A percentile compares a stretch with the other conserved stretches of the same genome.
Evolutionary conservation across 306 rosid genomes (phyloP).

Genomic region (Purshia tridentata): DNA sequence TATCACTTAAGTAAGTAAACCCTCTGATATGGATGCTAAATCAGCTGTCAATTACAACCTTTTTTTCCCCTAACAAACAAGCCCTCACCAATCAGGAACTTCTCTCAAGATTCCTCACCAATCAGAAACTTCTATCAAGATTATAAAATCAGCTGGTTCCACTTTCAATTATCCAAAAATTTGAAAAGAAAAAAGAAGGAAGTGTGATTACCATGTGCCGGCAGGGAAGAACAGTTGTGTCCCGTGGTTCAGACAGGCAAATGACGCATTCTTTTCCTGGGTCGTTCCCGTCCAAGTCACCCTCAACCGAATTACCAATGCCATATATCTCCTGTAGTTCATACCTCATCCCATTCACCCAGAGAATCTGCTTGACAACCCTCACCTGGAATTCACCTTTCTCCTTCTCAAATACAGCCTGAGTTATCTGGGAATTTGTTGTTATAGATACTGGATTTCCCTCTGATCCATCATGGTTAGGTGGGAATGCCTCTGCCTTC

Average conservation of each 20-base stretch:
- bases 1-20: too few relatives aligned
- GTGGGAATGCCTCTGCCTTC: constrained; percentile 75
- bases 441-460: constrained; percentile 41
- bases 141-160: background rate
- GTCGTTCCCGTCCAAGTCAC: constrained; percentile 78
- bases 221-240: constrained; percentile 96
- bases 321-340: constrained; percentile 98
- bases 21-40: too few relatives aligned
- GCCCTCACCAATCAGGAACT: too few relatives aligned
- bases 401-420: constrained; percentile 84
- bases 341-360: constrained; percentile 85
- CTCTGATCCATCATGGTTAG: constrained; percentile 48
- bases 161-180: constrained; percentile 7
- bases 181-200: constrained; percentile 3
- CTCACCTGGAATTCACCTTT: constrained; percentile 78
- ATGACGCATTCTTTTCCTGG: constrained; percentile 97
- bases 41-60: too few relatives aligned
- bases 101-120: too few relatives aligned
- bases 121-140: too few relatives aligned
- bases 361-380: constrained; percentile 84
- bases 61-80: background rate
- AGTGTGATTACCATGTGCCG: constrained; percentile 89
- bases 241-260: constrained; percentile 95
- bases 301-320: constrained; percentile 85
- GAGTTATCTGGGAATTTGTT: constrained; percentile 82